Base-by-base conservation (phyloP, 2,329 filamentous ascomycete species). In the Aureobasidium sp. region DNA sequence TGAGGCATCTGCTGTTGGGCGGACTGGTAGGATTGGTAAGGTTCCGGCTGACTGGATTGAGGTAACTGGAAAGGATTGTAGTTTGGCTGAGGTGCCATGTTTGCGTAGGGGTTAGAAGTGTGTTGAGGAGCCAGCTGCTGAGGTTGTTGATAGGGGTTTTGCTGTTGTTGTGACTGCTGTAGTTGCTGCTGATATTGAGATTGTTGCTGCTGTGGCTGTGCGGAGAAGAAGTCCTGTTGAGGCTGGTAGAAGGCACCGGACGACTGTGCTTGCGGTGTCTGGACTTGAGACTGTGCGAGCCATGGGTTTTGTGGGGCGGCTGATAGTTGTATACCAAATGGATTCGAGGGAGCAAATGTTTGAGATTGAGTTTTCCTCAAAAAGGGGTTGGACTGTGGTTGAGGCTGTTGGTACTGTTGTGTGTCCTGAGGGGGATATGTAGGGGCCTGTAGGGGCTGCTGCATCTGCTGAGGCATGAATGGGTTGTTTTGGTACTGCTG, bases 351-450 rank as follows among this genome's bases (percentile, higher is more conserved):
- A 9, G 73, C 66, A 61, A 78, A 78, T 33, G 74, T 73, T 62
- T 79, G 77, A 49, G 74, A 78, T 61, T 70, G 69, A 2, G 74
- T 69, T 2, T 71, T 72, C 59, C 75, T 75, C 22, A 80, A 67
- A 67, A 80, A 80, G 12, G 76, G 76, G 64, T 78, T 78, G 44
- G 64, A 64, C 31, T 66, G 42, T 56, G 64, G 65, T 49, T 66
- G 65, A 15, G 61, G 52, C 14, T 66, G 64, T 12, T 45, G 22
- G 27, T 62, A 35, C 49, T 68, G 68, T 8, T 64, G 48, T 44
- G 62, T 63, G 33, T 67, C 62, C 35, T 68, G 40, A 29, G 54
- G 42, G 64, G 35, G 63, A 65, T 59, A 53, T 12, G 15, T 22
- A 53, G 47, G 59, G 17, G 61, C 49, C 37, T 61, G 53, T 22